Conservation (phyloP, 2,329 filamentous ascomycete species). For the Aureobasidium sp. region DNA sequence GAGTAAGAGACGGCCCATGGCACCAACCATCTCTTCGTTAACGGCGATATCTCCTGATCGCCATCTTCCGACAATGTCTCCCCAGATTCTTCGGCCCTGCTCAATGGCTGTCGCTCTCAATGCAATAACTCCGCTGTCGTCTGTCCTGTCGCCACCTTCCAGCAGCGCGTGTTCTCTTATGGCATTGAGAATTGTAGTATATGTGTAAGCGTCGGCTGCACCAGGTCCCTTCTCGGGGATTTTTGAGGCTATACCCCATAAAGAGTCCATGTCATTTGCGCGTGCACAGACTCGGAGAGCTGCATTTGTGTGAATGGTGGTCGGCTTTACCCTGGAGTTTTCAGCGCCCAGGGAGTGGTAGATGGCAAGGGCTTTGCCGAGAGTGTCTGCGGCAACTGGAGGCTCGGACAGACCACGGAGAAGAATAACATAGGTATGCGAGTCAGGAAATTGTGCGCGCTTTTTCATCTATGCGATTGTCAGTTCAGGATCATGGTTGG, state of each 20-base stretch:
- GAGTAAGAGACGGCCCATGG: constrained; percentile 74
- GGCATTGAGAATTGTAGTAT: constrained; percentile 73
- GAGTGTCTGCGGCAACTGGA: constrained; percentile 45
- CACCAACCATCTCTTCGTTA: constrained; percentile 69
- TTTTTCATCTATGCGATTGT: constrained; percentile 74
- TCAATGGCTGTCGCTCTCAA: constrained; percentile 43
- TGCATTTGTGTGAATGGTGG: constrained; percentile 79
- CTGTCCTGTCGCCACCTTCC: constrained; percentile 15
- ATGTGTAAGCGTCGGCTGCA: constrained; percentile 64
- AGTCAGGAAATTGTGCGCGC: constrained; percentile 68
- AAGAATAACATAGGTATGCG: constrained; percentile 75
- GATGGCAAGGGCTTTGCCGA: constrained; percentile 62
- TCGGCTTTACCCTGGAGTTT: constrained; percentile 57
- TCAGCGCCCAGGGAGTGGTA: constrained; percentile 66
- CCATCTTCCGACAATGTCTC: constrained; percentile 72
- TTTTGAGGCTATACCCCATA: constrained; percentile 69
- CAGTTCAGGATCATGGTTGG: neutral
- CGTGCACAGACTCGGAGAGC: constrained; percentile 71
- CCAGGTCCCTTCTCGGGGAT: constrained; percentile 56
- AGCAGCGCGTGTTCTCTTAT: constrained; percentile 43
- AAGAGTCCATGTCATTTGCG: constrained; percentile 65
- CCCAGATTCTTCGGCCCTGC: constrained; percentile 70
- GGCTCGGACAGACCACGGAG: constrained; percentile 64
- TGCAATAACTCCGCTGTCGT: constrained; percentile 20
- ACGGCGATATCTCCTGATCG: constrained; percentile 58